These are phyloP conservation scores for Cylindrodendrum hubeiense DNA, from an alignment of 2,329 filamentous ascomycete genomes.

Conservation along the genomic window DNA sequence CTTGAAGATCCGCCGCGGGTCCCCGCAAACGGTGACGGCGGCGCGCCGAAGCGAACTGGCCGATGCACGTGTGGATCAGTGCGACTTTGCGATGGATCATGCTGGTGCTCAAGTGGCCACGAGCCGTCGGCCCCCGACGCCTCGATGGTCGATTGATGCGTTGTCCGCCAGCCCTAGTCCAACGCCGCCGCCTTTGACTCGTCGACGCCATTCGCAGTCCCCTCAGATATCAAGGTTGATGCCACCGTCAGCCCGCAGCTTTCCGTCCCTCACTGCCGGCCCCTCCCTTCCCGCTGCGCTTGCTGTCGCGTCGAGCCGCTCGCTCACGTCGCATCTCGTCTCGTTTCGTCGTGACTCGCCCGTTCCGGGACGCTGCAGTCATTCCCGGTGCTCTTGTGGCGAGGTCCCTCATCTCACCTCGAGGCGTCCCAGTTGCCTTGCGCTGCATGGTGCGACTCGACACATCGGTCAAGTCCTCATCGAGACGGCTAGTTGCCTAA, in stretches of 20 bases:
- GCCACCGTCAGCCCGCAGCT: conserved; percentile 4
- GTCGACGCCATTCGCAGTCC: neutral
- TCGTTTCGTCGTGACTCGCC: conserved; percentile 4
- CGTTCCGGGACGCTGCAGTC: neutral
- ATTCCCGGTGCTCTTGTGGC: neutral
- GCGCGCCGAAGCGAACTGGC: neutral
- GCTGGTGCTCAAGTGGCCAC: conserved; percentile 41
- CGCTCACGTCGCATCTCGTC: neutral
- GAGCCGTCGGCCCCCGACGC: conserved; percentile 22
- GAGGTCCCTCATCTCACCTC: neutral
- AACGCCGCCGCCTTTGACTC: neutral
- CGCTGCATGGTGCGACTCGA: neutral
- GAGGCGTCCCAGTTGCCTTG: neutral
- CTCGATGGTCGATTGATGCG: conserved; percentile 40
- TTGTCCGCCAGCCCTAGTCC: conserved; percentile 35
- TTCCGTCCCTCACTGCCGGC: neutral
- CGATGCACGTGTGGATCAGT: conserved; percentile 1
- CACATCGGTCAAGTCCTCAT: neutral
- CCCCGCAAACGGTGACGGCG: neutral
- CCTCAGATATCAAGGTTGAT: neutral
- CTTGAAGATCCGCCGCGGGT: neutral
- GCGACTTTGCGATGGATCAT: conserved; percentile 14
- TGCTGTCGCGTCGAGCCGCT: neutral
- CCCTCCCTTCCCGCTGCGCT: neutral
- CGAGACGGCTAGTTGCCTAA: neutral